A percentile compares a stretch with the other conserved stretches of the same genome.
These are phyloP conservation scores for Termitomyces sp. DNA, from an alignment of 1,284 basidiomycete genomes.

Conservation along the genomic window DNA sequence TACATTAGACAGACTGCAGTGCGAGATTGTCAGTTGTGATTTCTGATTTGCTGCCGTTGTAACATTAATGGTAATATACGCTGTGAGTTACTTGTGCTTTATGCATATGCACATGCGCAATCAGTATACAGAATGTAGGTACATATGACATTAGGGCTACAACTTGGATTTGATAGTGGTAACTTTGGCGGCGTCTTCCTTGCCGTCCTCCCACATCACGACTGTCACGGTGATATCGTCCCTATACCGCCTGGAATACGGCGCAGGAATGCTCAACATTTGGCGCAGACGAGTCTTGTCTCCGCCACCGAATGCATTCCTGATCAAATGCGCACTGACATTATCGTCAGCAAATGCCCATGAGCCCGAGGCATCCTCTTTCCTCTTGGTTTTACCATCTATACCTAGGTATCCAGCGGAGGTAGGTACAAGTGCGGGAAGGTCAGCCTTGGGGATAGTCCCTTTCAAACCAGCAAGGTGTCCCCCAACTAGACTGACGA, in stretches of 20 bases:
- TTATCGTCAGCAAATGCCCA: conserved; percentile 90
- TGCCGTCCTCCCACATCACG: conserved; percentile 73
- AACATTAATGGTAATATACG: conserved; percentile 19
- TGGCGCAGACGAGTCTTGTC: conserved; percentile 64
- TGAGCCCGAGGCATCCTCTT: conserved; percentile 34
- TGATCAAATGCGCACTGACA: conserved; percentile 85
- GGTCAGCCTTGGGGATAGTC: conserved; percentile 49
- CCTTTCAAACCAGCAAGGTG: conserved; percentile 74
- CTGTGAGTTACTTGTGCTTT: neutral
- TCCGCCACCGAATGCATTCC: conserved; percentile 91
- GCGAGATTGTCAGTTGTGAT: neutral
- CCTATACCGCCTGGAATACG: conserved; percentile 72
- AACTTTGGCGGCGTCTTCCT: conserved; percentile 33
- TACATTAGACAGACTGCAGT: neutral
- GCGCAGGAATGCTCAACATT: conserved; percentile 83
- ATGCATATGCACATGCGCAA: neutral
- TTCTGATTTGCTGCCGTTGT: conserved; percentile 6
- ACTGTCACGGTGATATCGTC: conserved; percentile 93
- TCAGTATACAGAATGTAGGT: neutral
- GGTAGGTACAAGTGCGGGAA: conserved; percentile 52
- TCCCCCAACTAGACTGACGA: conserved; percentile 85
- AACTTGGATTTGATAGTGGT: conserved; percentile 34
- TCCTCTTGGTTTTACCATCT: conserved; percentile 57
- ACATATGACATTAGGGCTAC: conserved; percentile 17
- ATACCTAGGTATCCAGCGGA: conserved; percentile 48